phyloP scores from a whole-genome alignment of 2,329 filamentous ascomycete species.

The Fusarium pseudocircinatum region DNA sequence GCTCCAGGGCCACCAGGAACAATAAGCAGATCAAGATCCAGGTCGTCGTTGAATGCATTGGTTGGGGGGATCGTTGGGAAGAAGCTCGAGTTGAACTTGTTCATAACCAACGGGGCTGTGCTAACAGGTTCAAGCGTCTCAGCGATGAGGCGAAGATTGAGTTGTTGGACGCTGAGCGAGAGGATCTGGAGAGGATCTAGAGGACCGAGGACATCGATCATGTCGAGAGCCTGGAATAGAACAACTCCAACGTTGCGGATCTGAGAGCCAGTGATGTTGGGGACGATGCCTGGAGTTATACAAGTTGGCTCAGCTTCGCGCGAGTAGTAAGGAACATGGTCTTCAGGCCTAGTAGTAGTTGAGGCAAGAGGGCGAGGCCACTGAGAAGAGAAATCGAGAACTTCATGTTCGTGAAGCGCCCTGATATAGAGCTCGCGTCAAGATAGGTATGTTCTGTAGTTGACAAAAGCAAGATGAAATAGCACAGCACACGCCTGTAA shows the following conservation, averaged over 20 bases:
- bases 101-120: constrained; percentile 45
- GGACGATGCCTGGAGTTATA: constrained; percentile 34
- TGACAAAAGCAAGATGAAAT: background rate
- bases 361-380: constrained; percentile 24
- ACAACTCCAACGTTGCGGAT: constrained; percentile 53
- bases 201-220: constrained; percentile 58
- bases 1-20: constrained; percentile 70
- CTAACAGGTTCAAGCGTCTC: constrained; percentile 54
- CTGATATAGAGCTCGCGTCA: constrained; percentile 3
- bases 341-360: background rate
- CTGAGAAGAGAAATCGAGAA: constrained; percentile 25
- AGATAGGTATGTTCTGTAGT: background rate
- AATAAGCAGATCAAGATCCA: constrained; percentile 67
- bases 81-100: constrained; percentile 49
- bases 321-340: background rate
- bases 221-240: constrained; percentile 57
- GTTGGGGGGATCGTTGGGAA: constrained; percentile 52
- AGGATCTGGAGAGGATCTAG: constrained; percentile 57
- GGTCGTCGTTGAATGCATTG: constrained; percentile 62
- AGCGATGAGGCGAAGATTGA: constrained; percentile 55
- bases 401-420: constrained; percentile 24
- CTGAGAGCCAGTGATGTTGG: constrained; percentile 30
- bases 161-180: constrained; percentile 43
- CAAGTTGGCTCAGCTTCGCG: constrained; percentile 18
- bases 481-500: background rate